Percentiles rank a stretch among this genome's conserved stretches.
phyloP scores from a whole-genome alignment of 2,329 filamentous ascomycete species.

The Colletotrichum liaoningense region DNA sequence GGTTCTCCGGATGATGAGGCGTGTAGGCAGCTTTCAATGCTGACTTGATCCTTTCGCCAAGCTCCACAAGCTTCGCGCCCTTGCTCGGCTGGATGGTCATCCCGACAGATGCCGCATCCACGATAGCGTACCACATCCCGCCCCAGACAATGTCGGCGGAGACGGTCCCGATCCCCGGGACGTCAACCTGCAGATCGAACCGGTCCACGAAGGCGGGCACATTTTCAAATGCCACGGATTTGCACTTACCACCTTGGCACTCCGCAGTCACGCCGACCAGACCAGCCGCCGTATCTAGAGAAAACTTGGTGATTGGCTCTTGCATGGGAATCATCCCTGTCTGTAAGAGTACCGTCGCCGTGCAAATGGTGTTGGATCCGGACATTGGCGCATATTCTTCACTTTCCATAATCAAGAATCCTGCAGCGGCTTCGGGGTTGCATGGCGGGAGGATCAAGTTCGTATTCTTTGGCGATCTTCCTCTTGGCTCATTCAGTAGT shows the following conservation, averaged over 20 bases:
- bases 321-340: conserved; percentile 56
- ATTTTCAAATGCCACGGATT: conserved; percentile 56
- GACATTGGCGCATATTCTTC: conserved; percentile 45
- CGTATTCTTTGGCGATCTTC: conserved; percentile 48
- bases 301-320: conserved; percentile 51
- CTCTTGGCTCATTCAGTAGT: conserved; percentile 53
- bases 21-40: conserved; percentile 48
- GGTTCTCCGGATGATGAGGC: conserved; percentile 56
- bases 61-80: conserved; percentile 49
- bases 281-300: conserved; percentile 52
- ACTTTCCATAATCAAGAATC: conserved; percentile 48
- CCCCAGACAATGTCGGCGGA: conserved; percentile 58
- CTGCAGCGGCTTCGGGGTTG: conserved; percentile 53
- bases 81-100: conserved; percentile 47
- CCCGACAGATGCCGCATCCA: conserved; percentile 51
- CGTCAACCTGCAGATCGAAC: conserved; percentile 52
- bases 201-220: conserved; percentile 55
- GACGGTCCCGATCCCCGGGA: conserved; percentile 53
- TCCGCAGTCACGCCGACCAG: conserved; percentile 52
- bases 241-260: conserved; percentile 55
- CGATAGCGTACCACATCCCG: conserved; percentile 57
- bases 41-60: conserved; percentile 55
- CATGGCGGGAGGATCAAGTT: conserved; percentile 53
- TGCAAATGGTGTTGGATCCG: conserved; percentile 55
- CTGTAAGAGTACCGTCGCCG: conserved; percentile 56